phyloP scores from a whole-genome alignment of 2,329 filamentous ascomycete genomes.

The Fusarium denticulatum region DNA sequence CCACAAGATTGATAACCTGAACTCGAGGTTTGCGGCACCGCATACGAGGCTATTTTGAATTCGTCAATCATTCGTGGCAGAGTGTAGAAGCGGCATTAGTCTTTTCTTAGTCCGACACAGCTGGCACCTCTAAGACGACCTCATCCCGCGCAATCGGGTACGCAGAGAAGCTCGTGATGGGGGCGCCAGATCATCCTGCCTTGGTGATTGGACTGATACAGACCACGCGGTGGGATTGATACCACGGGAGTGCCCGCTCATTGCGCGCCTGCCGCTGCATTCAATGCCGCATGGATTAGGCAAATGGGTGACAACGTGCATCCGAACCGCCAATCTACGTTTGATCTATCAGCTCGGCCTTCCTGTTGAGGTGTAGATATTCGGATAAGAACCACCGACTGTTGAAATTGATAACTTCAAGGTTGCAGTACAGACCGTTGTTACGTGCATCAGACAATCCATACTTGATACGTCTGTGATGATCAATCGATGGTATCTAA shows the following conservation, averaged over 20 bases:
- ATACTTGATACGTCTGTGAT: background rate
- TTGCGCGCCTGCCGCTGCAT: conserved; percentile 43
- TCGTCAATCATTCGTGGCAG: conserved; percentile 27
- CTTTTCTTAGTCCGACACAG: conserved; percentile 3
- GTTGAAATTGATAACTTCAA: conserved; percentile 4
- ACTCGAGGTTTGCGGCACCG: background rate
- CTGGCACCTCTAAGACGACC: conserved; percentile 14
- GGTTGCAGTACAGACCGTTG: conserved; percentile 9
- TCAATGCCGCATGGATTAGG: conserved; percentile 26
- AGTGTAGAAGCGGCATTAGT: conserved; percentile 28
- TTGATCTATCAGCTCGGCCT: conserved; percentile 30
- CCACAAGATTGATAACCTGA: background rate
- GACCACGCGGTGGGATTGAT: conserved; percentile 33
- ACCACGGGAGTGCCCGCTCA: conserved; percentile 42
- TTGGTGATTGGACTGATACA: conserved; percentile 19
- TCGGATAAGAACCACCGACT: conserved; percentile 19
- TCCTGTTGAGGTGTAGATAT: conserved; percentile 32
- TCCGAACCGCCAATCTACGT: conserved; percentile 7
- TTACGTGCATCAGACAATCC: conserved; percentile 4
- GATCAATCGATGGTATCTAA: background rate
- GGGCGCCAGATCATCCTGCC: conserved; percentile 33
- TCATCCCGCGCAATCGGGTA: conserved; percentile 13
- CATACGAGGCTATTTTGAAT: conserved; percentile 12
- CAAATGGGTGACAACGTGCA: conserved; percentile 27
- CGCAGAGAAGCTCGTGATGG: conserved; percentile 19